Percentiles rank a stretch among this genome's conserved stretches.
Evolutionary conservation across 140 eudicot species (phyloP).

Genomic region (Bidens hawaiensis): DNA sequence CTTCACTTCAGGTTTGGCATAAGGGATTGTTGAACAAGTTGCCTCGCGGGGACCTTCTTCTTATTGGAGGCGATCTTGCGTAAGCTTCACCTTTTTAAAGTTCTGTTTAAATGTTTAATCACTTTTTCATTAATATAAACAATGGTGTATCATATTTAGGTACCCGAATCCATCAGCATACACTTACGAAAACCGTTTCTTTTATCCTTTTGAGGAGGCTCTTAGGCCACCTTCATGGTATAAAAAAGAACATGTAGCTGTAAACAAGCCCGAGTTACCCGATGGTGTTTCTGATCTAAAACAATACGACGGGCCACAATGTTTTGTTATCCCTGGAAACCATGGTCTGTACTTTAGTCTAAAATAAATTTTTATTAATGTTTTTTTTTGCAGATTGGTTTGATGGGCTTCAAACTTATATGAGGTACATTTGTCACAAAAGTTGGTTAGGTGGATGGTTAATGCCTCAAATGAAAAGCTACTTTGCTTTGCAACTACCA

Average conservation of each 20-base stretch:
- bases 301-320: slow-evolving; percentile 80
- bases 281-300: slow-evolving; percentile 48
- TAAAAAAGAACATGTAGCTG: slow-evolving; percentile 76
- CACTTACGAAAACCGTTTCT: slow-evolving; percentile 76
- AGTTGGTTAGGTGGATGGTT: slow-evolving; percentile 99
- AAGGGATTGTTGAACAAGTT: slow-evolving; percentile 30
- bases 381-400: slow-evolving; percentile 61
- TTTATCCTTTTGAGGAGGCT: slow-evolving; percentile 85
- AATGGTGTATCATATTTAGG: slow-evolving; percentile 29
- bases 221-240: slow-evolving; percentile 87
- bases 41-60: slow-evolving; percentile 72
- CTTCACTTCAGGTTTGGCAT: slow-evolving; percentile 36
- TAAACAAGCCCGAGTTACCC: slow-evolving; percentile 88
- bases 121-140: background rate
- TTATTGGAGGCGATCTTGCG: slow-evolving; percentile 98
- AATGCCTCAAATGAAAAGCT: slow-evolving; percentile 94
- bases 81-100: slow-evolving; percentile 36
- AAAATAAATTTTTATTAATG: background rate
- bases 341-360: slow-evolving; percentile 52
- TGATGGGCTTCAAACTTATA: slow-evolving; percentile 81
- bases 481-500: slow-evolving; percentile 87
- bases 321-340: slow-evolving; percentile 91
- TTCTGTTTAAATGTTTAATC: slow-evolving; percentile 4
- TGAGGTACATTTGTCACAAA: slow-evolving; percentile 92
- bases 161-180: slow-evolving; percentile 89